phyloP scores from a whole-genome alignment of 805 yeast species.

The Kazachstania martiniae region DNA sequence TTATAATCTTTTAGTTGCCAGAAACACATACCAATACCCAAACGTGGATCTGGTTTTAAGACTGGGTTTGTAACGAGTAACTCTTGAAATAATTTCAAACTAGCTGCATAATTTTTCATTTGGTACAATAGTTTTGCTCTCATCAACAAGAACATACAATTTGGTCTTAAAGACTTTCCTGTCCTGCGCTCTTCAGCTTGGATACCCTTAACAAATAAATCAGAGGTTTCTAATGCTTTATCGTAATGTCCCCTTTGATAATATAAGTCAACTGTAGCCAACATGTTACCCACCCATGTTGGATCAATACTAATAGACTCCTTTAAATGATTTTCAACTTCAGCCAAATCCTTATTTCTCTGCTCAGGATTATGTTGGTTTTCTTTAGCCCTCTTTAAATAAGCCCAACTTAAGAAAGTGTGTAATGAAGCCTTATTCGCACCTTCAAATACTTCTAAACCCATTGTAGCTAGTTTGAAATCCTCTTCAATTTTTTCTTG shows the following conservation, averaged over 20 bases:
- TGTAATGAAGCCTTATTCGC: slow-evolving; percentile 41
- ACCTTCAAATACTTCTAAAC: slow-evolving; percentile 30
- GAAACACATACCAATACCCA: slow-evolving; percentile 89
- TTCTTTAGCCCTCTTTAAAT: slow-evolving; percentile 36
- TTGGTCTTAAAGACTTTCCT: slow-evolving; percentile 40
- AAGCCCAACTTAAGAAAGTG: slow-evolving; percentile 65
- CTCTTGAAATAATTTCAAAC: slow-evolving; percentile 77
- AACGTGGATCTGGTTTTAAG: slow-evolving; percentile 80
- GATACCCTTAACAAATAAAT: slow-evolving; percentile 39
- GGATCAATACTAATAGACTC: slow-evolving; percentile 39
- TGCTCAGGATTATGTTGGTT: slow-evolving; percentile 11
- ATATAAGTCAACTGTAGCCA: slow-evolving; percentile 59
- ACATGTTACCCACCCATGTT: slow-evolving; percentile 37
- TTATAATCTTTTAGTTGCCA: slow-evolving; percentile 76
- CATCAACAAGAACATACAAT: slow-evolving; percentile 68
- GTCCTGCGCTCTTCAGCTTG: slow-evolving; percentile 25
- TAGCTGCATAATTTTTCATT: slow-evolving; percentile 59
- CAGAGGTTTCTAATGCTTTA: slow-evolving; percentile 60
- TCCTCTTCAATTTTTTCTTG: slow-evolving; percentile 52
- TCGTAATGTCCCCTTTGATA: slow-evolving; percentile 53
- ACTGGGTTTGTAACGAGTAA: slow-evolving; percentile 67
- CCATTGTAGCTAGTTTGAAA: slow-evolving; percentile 48
- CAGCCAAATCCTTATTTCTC: slow-evolving; percentile 25
- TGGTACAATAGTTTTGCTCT: slow-evolving; percentile 73
- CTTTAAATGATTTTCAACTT: slow-evolving; percentile 37